Base-by-base conservation (phyloP, 352 stramenopile genomes). In the Peronosclerospora sorghi region DNA sequence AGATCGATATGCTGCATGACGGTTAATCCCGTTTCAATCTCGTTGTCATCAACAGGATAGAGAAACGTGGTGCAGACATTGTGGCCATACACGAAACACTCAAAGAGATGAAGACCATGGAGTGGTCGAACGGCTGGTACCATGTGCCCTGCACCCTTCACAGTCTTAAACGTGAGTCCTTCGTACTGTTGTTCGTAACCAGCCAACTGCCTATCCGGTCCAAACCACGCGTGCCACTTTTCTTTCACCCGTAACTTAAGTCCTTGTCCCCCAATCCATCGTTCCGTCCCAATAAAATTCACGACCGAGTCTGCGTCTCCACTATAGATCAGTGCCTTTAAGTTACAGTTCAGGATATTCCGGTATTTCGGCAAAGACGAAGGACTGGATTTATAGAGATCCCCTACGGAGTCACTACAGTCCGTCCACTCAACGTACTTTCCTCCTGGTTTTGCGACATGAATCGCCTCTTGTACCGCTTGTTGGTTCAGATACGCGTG, bases 111-210 rank as follows among this genome's bases (percentile, higher is more conserved):
- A 26, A 88, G 67, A 7, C 70, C 71, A 40, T 83, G 73, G n/a
- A 83, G 57, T 20, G 80, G 80, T 20, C 76, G 74, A 36, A 86
- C 73, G 0, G 67, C 69, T 1, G 73, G 73, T 36, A 96, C 87
- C 74, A 96, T 92, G 61, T 96, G 86, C 1, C 90, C 90, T 12
- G 83, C 82, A 12, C 86, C 88, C 47, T 94, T 90, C 53, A 97
- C 88, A 0, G 87, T 97, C 44, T 94, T 69, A 67, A 95, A 97
- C 4, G 68, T 79, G 12, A 96, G 40, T 3, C 74, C 79, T 1
- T 94, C 56, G 56, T 83, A 96, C 51, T 85, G 75, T 41, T 93
- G 73, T 14, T 87, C 65, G 56, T 95, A 88, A 12, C 86, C 86
- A 7, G 70, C 86, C 48, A 95, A 67, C 55, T 96, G 86, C 45